Evolutionary conservation across 2,329 filamentous ascomycete species (phyloP).

Genomic region (Nakataea oryzae): DNA sequence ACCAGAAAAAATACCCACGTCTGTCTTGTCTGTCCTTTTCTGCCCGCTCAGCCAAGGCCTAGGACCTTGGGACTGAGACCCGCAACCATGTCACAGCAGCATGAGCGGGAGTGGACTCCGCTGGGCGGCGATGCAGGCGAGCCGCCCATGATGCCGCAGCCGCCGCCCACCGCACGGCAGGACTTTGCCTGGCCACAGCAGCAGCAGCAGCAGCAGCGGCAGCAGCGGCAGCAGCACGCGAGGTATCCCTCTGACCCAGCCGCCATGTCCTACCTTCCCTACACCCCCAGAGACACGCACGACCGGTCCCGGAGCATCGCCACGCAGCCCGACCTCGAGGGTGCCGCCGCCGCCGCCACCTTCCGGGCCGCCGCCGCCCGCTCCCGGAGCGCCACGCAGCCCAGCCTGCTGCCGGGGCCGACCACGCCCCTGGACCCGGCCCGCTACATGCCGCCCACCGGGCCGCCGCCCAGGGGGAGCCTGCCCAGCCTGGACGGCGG

Average conservation of each 20-base stretch:
- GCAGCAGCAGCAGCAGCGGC: too few relatives aligned
- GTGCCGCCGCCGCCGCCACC: too few relatives aligned
- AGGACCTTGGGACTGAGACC: neutral
- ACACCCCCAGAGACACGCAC: neutral
- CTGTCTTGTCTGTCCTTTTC: neutral
- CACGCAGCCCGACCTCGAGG: neutral
- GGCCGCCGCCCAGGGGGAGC: too few relatives aligned
- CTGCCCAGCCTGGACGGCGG: neutral
- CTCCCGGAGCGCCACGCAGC: neutral
- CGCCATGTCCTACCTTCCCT: neutral
- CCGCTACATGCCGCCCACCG: neutral
- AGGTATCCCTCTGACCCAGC: neutral
- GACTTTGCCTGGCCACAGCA: neutral
- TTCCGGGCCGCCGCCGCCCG: neutral
- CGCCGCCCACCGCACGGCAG: neutral
- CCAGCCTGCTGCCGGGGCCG: neutral
- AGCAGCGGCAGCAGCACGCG: neutral
- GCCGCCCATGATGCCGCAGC: neutral
- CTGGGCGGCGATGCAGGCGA: neutral
- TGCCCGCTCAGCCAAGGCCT: neutral
- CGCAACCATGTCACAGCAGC: neutral
- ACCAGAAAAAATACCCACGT: neutral
- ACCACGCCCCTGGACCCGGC: neutral
- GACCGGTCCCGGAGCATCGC: neutral
- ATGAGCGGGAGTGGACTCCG: neutral